Evolutionary conservation across 2,329 filamentous ascomycete genomes (phyloP), one percentile per base, ranked within the genome.

Genomic region (Colletotrichum spaethianum): DNA sequence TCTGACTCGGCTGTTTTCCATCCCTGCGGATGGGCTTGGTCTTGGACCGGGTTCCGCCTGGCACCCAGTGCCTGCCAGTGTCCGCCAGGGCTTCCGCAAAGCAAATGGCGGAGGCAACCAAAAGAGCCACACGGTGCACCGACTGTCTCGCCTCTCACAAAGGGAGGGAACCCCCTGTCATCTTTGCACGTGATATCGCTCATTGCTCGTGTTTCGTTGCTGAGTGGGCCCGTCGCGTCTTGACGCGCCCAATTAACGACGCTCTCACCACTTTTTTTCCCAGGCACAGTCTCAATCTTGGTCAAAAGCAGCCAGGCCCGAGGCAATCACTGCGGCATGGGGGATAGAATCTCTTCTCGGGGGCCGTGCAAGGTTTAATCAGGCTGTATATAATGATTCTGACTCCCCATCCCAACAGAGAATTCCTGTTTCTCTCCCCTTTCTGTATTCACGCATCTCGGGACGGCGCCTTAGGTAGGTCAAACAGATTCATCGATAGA

Each of bases 401-500:
- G n/a, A 40, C 44, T 40, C 73, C 73, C 68, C 69, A 46, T 75
- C 55, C 69, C 40, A 28, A 44, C 73, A 65, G 73, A 67, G 61
- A 66, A 74, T 74, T 70, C 73, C 63, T 26, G 38, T n/a, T 55
- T 59, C 44, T 38, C 63, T 59, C 52, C 50, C 42, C 31, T 14
- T n/a, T 52, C 38, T 48, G 23, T 70, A 40, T 59, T 70, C 60
- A 50, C 61, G 55, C 73, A 56, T 64, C 44, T 64, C 53, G 65
- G 69, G 65, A 76, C 75, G 74, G 74, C 75, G 75, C 79, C 77
- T 78, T 74, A 80, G 80, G 80, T 81, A 82, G 76, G 80, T 80
- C 75, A 74, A 44, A 33, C 56, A 23, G 6, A 33, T 23, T 42
- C 26, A 28, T 52, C 46, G 48, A 68, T 63, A 57, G 44, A 33